Conservation (phyloP, 345 rosid genomes). For the Trapa bicornis region DNA sequence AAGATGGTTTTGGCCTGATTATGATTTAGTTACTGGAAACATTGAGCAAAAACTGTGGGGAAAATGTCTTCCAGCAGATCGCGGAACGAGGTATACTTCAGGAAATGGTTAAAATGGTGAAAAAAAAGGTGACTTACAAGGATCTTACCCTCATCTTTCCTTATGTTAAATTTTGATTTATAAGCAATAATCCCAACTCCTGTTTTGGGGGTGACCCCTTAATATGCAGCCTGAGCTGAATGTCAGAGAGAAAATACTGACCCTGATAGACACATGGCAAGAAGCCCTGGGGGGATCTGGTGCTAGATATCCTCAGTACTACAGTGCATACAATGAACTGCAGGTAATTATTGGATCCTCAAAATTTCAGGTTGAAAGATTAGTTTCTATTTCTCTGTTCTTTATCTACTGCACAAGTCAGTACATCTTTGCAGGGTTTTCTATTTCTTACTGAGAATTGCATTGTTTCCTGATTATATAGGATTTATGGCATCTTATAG, state of each 20-base stretch:
- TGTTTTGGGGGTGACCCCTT: not conserved
- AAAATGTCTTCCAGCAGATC: slow-evolving; percentile 70
- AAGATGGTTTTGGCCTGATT: not conserved
- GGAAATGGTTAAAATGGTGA: slow-evolving; percentile 95
- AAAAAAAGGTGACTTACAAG: slow-evolving; percentile 62
- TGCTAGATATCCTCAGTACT: slow-evolving; percentile 79
- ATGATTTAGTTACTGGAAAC: slow-evolving; percentile 77
- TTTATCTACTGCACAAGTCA: not conserved
- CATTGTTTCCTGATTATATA: not conserved
- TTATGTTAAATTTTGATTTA: not conserved
- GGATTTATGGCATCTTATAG: not conserved
- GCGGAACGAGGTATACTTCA: slow-evolving; percentile 81
- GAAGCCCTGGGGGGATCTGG: slow-evolving; percentile 74
- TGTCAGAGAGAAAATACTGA: slow-evolving; percentile 85
- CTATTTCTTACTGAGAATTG: not conserved
- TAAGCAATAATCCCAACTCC: not conserved
- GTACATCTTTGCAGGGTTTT: not conserved
- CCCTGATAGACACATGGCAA: slow-evolving; percentile 51
- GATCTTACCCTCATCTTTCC: slow-evolving; percentile 4
- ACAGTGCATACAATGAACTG: slow-evolving; percentile 76
- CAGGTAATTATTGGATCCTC: too few relatives aligned
- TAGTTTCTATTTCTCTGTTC: not conserved
- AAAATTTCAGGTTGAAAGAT: not conserved
- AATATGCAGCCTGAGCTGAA: slow-evolving; percentile 76
- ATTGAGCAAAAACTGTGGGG: slow-evolving; percentile 89